Percentiles rank a stretch among this genome's conserved stretches.
These are phyloP conservation scores for Boletus sensibilis DNA, from an alignment of 768 basidiomycete species.

Conservation along the genomic window DNA sequence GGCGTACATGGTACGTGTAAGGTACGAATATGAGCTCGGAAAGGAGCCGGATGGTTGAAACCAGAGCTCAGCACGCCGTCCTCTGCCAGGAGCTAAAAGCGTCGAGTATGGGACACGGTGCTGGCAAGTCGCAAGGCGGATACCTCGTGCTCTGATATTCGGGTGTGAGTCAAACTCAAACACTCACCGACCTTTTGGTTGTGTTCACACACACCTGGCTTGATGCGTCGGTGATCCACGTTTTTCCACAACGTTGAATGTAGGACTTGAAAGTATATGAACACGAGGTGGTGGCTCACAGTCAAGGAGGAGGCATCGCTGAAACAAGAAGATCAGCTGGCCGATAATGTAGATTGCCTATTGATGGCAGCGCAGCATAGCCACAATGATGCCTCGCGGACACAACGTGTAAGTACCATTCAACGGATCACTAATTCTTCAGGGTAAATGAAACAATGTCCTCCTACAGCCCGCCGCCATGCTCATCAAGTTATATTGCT, in stretches of 20 bases:
- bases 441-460: background rate
- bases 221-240: constrained; percentile 4
- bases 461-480: background rate
- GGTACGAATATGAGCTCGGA: background rate
- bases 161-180: constrained; percentile 3
- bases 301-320: background rate
- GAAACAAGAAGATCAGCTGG: background rate
- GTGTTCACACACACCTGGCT: background rate
- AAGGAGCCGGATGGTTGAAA: background rate
- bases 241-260: background rate
- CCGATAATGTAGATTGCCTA: background rate
- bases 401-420: constrained; percentile 12
- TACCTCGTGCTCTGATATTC: constrained; percentile 19
- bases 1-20: constrained; percentile 19
- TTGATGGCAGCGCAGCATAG: constrained; percentile 7
- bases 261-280: background rate
- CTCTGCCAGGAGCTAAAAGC: constrained; percentile 2
- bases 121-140: background rate
- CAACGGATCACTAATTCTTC: background rate
- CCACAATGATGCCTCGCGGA: constrained; percentile 29
- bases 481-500: background rate
- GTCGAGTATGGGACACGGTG: constrained; percentile 3
- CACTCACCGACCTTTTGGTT: background rate
- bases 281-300: constrained; percentile 6
- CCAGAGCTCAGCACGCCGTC: constrained; percentile 1